phyloP scores from a whole-genome alignment of 169 alveolate species.

The Amoebophrya sp. region DNA sequence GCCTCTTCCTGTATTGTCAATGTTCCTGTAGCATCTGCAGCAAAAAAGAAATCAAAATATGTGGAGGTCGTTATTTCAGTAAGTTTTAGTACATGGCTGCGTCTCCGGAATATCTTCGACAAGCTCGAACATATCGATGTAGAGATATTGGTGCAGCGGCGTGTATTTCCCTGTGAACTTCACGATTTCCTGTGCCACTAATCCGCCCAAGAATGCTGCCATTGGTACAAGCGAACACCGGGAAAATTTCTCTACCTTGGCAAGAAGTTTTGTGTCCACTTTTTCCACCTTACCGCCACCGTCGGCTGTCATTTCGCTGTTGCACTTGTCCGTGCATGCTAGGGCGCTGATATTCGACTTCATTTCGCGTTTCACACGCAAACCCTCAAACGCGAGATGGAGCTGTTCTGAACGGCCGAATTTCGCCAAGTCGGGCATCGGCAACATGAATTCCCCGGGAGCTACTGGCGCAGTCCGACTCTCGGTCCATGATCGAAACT shows the following conservation, averaged over 20 bases:
- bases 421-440: slow-evolving; percentile 84
- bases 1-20: too few species aligned
- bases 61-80: too few species aligned
- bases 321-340: not conserved
- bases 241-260: slow-evolving; percentile 65
- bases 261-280: slow-evolving; percentile 69
- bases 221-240: slow-evolving; percentile 80
- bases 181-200: slow-evolving; percentile 92
- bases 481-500: slow-evolving; percentile 68
- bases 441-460: slow-evolving; percentile 61
- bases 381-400: slow-evolving; percentile 77
- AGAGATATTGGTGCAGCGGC: slow-evolving; percentile 93
- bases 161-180: slow-evolving; percentile 96
- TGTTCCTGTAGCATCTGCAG: too few species aligned
- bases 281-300: not conserved
- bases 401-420: slow-evolving; percentile 92
- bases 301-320: not conserved
- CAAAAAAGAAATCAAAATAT: too few species aligned
- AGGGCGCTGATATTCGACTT: not conserved
- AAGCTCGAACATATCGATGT: slow-evolving; percentile 85
- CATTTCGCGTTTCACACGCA: not conserved
- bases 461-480: slow-evolving; percentile 65
- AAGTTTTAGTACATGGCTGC: too few species aligned
- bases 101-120: not conserved
- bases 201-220: slow-evolving; percentile 95